phyloP scores from a whole-genome alignment of 495 filamentous ascomycete species.

The Penicillium nucicola region DNA sequence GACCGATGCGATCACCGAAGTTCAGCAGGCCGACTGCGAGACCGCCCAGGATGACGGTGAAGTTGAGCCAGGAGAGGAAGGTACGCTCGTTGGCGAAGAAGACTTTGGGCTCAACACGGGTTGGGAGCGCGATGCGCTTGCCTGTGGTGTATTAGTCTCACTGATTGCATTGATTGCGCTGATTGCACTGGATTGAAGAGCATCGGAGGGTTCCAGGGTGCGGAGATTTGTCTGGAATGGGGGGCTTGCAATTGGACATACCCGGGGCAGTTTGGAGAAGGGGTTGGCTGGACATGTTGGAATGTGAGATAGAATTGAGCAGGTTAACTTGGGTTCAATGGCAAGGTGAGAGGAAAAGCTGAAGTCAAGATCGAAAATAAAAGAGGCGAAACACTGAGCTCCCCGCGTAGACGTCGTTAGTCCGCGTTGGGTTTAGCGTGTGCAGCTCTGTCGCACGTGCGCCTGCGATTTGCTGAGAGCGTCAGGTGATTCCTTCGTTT shows the following conservation, averaged over 20 bases:
- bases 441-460: slow-evolving; percentile 7
- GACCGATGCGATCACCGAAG: slow-evolving; percentile 90
- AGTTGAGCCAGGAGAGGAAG: slow-evolving; percentile 98
- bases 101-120: slow-evolving; percentile 97
- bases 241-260: slow-evolving; percentile 15
- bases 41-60: slow-evolving; percentile 95
- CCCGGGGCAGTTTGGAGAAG: slow-evolving; percentile 84
- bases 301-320: background rate
- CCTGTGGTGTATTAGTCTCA: slow-evolving; percentile 44
- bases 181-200: background rate
- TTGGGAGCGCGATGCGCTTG: slow-evolving; percentile 97
- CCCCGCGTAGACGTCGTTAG: background rate
- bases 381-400: background rate
- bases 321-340: background rate
- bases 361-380: background rate
- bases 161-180: too few relatives aligned
- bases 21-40: slow-evolving; percentile 95
- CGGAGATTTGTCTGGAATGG: background rate
- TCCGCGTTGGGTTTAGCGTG: slow-evolving; percentile 5
- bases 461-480: slow-evolving; percentile 6
- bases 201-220: background rate
- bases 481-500: slow-evolving; percentile 4
- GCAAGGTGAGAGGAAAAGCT: background rate
- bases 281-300: slow-evolving; percentile 87
- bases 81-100: slow-evolving; percentile 99